phyloP scores from a whole-genome alignment of 805 yeast species.

The Candida methanosorbosa region DNA sequence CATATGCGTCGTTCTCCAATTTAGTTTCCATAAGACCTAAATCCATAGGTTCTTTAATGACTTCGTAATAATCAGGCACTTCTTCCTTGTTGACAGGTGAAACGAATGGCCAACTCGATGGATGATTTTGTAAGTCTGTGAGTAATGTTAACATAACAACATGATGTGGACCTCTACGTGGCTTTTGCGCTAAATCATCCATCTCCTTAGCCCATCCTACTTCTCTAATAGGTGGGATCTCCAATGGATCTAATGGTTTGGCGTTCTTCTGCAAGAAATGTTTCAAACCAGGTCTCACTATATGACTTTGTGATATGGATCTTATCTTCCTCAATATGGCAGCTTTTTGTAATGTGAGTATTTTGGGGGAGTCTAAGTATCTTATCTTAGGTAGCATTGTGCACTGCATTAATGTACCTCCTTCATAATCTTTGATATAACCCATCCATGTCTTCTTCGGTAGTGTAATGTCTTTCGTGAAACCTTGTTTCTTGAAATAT shows the following conservation, averaged over 20 bases:
- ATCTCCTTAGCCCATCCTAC: constrained; percentile 98
- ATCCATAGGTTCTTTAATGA: constrained; percentile 98
- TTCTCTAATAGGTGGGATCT: constrained; percentile 84
- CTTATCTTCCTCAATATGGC: constrained; percentile 82
- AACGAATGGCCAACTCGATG: constrained; percentile 97
- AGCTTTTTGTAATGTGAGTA: constrained; percentile 80
- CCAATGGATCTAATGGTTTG: constrained; percentile 64
- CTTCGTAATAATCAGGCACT: constrained; percentile 93
- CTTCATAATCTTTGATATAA: constrained; percentile 96
- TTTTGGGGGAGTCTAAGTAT: constrained; percentile 82
- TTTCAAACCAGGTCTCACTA: constrained; percentile 74
- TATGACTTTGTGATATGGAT: constrained; percentile 67
- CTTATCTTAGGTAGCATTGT: constrained; percentile 84
- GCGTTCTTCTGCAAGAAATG: constrained; percentile 46
- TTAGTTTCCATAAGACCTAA: constrained; percentile 91
- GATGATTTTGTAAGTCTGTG: constrained; percentile 85
- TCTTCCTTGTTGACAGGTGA: constrained; percentile 90
- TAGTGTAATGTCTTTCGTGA: constrained; percentile 86
- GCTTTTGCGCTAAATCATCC: constrained; percentile 94
- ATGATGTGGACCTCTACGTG: constrained; percentile 90
- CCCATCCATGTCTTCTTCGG: constrained; percentile 95
- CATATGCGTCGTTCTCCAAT: constrained; percentile 85
- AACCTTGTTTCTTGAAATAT: constrained; percentile 96
- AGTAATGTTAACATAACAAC: constrained; percentile 86
- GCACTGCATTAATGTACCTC: constrained; percentile 98